Base-by-base conservation (phyloP, 2,329 filamentous ascomycete genomes). In the Apiospora marii region DNA sequence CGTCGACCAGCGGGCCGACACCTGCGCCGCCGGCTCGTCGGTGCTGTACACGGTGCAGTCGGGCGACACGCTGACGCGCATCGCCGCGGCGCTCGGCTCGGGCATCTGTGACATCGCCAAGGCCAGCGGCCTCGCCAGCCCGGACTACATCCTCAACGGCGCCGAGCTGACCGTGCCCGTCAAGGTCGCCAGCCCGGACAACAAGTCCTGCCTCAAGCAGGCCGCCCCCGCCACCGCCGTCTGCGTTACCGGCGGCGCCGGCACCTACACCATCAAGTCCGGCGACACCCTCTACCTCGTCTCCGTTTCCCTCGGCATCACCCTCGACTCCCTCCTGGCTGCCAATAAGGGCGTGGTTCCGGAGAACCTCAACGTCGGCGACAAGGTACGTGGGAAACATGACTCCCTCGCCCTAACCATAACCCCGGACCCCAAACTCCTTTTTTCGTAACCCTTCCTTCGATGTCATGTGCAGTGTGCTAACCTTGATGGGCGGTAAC, bases 91-190 rank as follows among this genome's bases (percentile, higher is more conserved):
- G 27, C 68, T 70, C 16, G 19, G 14, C 19, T 70, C 68, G 16
- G 68, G 48, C 68, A 70, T 70, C 48, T 70, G 68, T 30, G 48
- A 70, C 68, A 70, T 41, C 48, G 43, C 68, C 34, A 70, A 48
- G 44, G 44, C 46, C 68, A 70, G 68, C 48, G 43, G 49, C 34
- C 68, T 51, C 49, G 48, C 30, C 48, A 49, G 41, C 27, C 68
- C 27, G 27, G 48, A 70, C 48, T 51, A 12, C 48, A 43, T 70
- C 48, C 46, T 70, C 30, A 51, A 34, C 46, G 43, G 43, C 4
- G 27, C 46, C n/a, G 37, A 48, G 37, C 34, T 70, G 19, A 70
- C 68, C 0, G 68, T 70, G 27, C 68, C 68, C 14, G 6, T 70
- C 68, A 27, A n/a, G 48, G 19, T 58, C 7, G 34, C 68, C 48